Base-by-base conservation (phyloP, 495 filamentous ascomycete species). In the Diplogelasinospora grovesii region DNA sequence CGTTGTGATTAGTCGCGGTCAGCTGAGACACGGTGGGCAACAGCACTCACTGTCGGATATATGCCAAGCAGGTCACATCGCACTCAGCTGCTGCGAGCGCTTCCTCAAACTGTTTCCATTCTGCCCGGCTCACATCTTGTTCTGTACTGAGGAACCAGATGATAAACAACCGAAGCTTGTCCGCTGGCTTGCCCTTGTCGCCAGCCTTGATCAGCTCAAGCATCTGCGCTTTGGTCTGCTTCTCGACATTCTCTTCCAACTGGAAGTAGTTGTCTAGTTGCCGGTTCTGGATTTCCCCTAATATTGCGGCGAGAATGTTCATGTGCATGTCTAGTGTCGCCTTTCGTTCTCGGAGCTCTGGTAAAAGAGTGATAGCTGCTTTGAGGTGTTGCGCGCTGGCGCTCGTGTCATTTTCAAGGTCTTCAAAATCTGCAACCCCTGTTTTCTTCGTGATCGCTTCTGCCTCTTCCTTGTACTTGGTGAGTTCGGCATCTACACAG, bases 141-240 rank as follows among this genome's bases (percentile, higher is more conserved):
- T 97, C 93, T 2, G 87, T 94, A 60, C 89, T 96, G 23, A 98
- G 71, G 68, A 85, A 94, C 92, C 92, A 98, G 56, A 97, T 96
- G 39, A 98, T 81, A 63, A 97, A 99, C 22, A 96, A 61, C 14
- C 92, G 74, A 5, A 97, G 75, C 61, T 97, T 97, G 51, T 99
- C 92, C 10, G 78, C 64, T 3, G 93, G 77, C 36, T 78, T 86
- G 37, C 89, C 89, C 65, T 94, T 95, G 31, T 78, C 74, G 5
- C 68, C 58, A 45, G 89, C 85, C 43, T 79, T 89, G 52, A 99
- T 81, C 20, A 93, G 65, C 48, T 97, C 92, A 11, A 96, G 60
- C 22, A 99, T 82, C 56, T 95, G 89, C 1, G 79, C 64, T 64
- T 95, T 95, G 37, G 81, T 85, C 62, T 95, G 87, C 62, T 93